Evolutionary conservation across 2,329 filamentous ascomycete genomes (phyloP).

Genomic region (Neonectria faginata): DNA sequence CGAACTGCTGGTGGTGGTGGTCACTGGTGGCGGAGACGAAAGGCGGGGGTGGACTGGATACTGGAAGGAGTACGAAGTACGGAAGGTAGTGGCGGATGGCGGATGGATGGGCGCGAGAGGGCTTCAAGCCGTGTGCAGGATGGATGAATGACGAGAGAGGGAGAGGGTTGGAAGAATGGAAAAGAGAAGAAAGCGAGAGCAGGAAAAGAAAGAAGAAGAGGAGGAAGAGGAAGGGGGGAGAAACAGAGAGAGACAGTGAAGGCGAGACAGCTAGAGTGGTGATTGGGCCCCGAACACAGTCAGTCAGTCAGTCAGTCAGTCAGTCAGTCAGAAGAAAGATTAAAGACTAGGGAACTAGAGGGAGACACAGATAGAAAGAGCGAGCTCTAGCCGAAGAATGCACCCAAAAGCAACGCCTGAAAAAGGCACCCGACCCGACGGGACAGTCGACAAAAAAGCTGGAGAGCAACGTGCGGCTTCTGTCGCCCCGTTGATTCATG

Average conservation of each 20-base stretch:
- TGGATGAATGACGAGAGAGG: constrained; percentile 6
- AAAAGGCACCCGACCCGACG: constrained; percentile 27
- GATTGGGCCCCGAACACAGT: constrained; percentile 7
- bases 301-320: constrained; percentile 9
- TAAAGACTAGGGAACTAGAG: background rate
- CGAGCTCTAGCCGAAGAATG: background rate
- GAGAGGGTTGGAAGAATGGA: constrained; percentile 18
- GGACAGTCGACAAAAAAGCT: constrained; percentile 14
- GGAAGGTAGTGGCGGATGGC: constrained; percentile 2
- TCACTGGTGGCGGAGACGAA: constrained; percentile 24
- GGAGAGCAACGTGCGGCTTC: constrained; percentile 36
- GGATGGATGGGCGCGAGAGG: constrained; percentile 20
- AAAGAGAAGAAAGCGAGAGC: constrained; percentile 19
- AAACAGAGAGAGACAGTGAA: constrained; percentile 1
- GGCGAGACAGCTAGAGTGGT: constrained; percentile 1
- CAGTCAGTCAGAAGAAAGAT: constrained; percentile 6
- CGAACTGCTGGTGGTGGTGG: constrained; percentile 28
- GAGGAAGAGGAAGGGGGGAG: constrained; percentile 19
- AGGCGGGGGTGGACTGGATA: constrained; percentile 36
- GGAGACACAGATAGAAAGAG: background rate
- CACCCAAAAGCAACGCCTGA: constrained; percentile 4
- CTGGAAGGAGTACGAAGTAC: background rate
- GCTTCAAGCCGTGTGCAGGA: constrained; percentile 24
- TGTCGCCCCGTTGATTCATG: constrained; percentile 46
- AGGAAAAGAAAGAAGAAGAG: constrained; percentile 28